A percentile compares a stretch with the other conserved stretches of the same genome.
Conservation (phyloP, 2,329 filamentous ascomycete species). For the Colletotrichum shisoi region DNA sequence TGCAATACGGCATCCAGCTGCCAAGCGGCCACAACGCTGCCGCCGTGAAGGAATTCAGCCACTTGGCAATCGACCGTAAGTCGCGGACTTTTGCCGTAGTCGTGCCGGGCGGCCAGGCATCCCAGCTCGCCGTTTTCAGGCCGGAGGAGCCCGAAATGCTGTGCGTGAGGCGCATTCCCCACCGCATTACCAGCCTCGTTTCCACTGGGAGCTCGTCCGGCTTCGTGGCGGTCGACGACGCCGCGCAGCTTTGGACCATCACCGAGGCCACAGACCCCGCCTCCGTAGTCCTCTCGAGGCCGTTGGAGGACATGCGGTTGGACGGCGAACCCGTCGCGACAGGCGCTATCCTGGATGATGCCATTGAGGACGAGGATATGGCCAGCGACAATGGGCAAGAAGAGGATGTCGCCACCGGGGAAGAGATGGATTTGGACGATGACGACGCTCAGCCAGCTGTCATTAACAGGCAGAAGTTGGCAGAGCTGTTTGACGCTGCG, state of each 20-base stretch:
- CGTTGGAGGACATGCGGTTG: constrained; percentile 63
- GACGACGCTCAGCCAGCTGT: constrained; percentile 65
- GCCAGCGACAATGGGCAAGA: constrained; percentile 56
- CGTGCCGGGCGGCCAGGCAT: constrained; percentile 57
- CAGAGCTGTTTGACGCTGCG: constrained; percentile 73
- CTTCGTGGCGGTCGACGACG: constrained; percentile 78
- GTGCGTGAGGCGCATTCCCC: constrained; percentile 63
- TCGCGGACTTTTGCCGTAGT: constrained; percentile 73
- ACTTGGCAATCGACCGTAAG: constrained; percentile 74
- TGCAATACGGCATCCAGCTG: constrained; percentile 71
- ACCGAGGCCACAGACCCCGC: constrained; percentile 66
- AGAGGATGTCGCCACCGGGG: constrained; percentile 49
- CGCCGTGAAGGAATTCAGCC: constrained; percentile 56
- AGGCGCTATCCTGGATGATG: constrained; percentile 44
- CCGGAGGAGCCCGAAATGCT: constrained; percentile 67
- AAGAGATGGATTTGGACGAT: constrained; percentile 57
- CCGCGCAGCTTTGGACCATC: constrained; percentile 73
- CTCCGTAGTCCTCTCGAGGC: constrained; percentile 61
- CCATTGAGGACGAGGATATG: constrained; percentile 52
- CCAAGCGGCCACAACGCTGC: constrained; percentile 50
- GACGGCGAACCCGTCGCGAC: constrained; percentile 42
- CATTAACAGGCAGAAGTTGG: constrained; percentile 72
- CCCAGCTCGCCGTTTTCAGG: constrained; percentile 72
- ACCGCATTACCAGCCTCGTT: constrained; percentile 71
- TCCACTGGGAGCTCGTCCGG: constrained; percentile 71